Conservation (phyloP, 2,329 filamentous ascomycete species). For the Phialemonium atrogriseum region DNA sequence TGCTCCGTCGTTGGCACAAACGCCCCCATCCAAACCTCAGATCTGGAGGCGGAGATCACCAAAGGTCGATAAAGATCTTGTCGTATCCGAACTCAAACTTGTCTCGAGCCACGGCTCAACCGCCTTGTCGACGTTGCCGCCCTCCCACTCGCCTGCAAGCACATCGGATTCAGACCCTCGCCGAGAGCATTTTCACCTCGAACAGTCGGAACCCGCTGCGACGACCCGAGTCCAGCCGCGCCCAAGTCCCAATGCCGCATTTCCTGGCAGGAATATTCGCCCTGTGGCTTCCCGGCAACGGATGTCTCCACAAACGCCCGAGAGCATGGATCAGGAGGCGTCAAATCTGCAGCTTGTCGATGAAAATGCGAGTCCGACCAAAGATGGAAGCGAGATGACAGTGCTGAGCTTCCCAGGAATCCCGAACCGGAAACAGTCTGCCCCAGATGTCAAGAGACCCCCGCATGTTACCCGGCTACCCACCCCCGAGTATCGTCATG, state of each 20-base stretch:
- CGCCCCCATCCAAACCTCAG: slow-evolving; percentile 12
- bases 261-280: slow-evolving; percentile 21
- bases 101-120: slow-evolving; percentile 42
- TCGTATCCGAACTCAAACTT: slow-evolving; percentile 40
- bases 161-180: slow-evolving; percentile 10
- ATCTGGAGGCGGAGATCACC: slow-evolving; percentile 44
- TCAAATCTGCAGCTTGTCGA: slow-evolving; percentile 14
- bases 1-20: slow-evolving; percentile 6
- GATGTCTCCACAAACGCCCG: slow-evolving; percentile 8
- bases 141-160: slow-evolving; percentile 13
- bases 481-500: slow-evolving; percentile 39
- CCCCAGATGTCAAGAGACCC: slow-evolving; percentile 7
- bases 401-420: no score
- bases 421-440: slow-evolving; percentile 1
- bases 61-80: slow-evolving; percentile 37
- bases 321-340: slow-evolving; percentile 17
- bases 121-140: no score
- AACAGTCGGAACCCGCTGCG: slow-evolving; percentile 7
- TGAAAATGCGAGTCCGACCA: not conserved
- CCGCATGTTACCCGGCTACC: slow-evolving; percentile 28
- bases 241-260: slow-evolving; percentile 10
- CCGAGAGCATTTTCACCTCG: slow-evolving; percentile 10
- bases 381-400: no score
- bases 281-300: slow-evolving; percentile 15
- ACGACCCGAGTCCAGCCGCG: slow-evolving; percentile 9